A percentile compares a stretch with the other conserved stretches of the same genome.
phyloP scores from a whole-genome alignment of 2,329 filamentous ascomycete genomes.

The Colletotrichum filicis region DNA sequence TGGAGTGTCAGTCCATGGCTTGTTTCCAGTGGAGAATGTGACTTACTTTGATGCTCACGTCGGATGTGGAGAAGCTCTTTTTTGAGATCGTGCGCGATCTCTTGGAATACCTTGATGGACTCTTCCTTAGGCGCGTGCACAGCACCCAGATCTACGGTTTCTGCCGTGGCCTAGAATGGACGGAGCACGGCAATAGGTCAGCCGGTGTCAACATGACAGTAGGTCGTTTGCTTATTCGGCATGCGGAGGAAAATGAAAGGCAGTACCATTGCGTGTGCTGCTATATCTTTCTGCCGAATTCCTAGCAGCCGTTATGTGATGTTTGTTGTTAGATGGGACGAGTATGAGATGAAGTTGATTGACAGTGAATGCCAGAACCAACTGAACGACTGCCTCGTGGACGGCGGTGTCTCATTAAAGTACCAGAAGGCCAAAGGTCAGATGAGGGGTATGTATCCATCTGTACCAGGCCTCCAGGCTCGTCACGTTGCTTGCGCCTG shows the following conservation, averaged over 20 bases:
- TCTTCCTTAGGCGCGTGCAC: conserved; percentile 62
- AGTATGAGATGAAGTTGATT: background rate
- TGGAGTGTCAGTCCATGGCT: background rate
- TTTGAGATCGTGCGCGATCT: conserved; percentile 63
- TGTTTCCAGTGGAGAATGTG: background rate
- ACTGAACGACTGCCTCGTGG: no score
- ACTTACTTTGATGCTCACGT: conserved; percentile 56
- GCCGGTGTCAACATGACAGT: background rate
- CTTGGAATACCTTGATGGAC: conserved; percentile 59
- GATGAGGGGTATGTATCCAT: background rate
- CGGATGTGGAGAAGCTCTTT: conserved; percentile 60
- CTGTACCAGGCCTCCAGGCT: background rate
- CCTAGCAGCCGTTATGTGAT: background rate
- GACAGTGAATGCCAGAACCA: background rate
- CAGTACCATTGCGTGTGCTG: background rate
- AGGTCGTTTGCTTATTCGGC: background rate
- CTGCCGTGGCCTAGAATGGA: conserved; percentile 56
- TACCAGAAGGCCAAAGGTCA: background rate
- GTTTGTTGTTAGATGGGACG: background rate
- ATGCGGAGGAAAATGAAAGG: background rate
- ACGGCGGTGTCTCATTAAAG: background rate
- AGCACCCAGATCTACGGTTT: conserved; percentile 62
- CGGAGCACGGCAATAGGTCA: background rate
- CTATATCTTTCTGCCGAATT: background rate
- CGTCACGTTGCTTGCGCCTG: background rate